phyloP scores from a whole-genome alignment of 192 early-diverging fungal genomes.

The Coemansia sp. region DNA sequence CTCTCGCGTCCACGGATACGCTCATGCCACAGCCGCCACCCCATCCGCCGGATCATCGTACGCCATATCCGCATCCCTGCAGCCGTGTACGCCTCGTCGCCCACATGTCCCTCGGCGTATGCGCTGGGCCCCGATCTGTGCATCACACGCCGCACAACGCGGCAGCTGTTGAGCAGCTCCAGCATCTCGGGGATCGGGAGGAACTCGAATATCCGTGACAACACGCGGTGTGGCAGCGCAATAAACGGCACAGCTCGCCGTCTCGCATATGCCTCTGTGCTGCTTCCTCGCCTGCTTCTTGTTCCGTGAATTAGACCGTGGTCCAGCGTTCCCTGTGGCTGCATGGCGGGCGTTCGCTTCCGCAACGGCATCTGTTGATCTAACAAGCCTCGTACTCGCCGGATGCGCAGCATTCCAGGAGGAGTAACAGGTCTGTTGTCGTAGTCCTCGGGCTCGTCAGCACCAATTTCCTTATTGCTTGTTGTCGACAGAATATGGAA shows the following conservation, averaged over 20 bases:
- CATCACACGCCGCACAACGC: constrained; percentile 41
- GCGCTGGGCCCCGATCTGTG: constrained; percentile 20
- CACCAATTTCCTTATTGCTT: background rate
- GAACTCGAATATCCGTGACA: constrained; percentile 22
- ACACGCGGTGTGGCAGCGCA: constrained; percentile 27
- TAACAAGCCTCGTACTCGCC: background rate
- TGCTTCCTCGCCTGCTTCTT: background rate
- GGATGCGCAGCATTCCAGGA: constrained; percentile 32
- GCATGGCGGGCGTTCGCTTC: constrained; percentile 9
- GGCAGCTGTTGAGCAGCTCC: constrained; percentile 36
- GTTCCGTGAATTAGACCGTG: background rate
- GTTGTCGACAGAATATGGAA: constrained; percentile 8
- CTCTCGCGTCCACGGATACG: constrained; percentile 30
- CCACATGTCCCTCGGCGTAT: constrained; percentile 6
- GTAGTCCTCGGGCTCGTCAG: background rate
- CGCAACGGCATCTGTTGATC: constrained; percentile 16
- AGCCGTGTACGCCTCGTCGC: constrained; percentile 29
- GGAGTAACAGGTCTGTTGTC: constrained; percentile 17
- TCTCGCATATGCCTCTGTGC: background rate
- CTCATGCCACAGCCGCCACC: constrained; percentile 41
- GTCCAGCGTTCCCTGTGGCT: background rate
- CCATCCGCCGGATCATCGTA: constrained; percentile 35
- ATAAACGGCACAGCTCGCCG: constrained; percentile 14
- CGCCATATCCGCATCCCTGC: constrained; percentile 42
- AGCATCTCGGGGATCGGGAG: constrained; percentile 36